phyloP scores from a whole-genome alignment of 371 early-diverging fungal species.

The Lichtheimia corymbifera region DNA sequence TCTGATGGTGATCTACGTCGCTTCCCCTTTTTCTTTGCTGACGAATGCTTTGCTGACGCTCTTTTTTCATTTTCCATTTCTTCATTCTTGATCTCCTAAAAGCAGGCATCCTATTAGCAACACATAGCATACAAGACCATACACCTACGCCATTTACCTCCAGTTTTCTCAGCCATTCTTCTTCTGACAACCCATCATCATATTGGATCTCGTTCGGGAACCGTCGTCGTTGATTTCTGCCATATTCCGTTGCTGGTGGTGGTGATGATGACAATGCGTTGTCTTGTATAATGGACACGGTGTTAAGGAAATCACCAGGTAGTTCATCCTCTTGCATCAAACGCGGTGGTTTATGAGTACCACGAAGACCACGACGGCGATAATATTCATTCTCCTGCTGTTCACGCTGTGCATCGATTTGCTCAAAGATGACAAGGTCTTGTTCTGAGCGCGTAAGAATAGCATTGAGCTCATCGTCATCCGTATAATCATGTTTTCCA shows the following conservation, averaged over 20 bases:
- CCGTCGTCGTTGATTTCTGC: conserved; percentile 64
- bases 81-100: conserved; percentile 62
- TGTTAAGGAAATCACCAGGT: conserved; percentile 75
- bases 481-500: conserved; percentile 59
- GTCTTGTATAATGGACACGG: conserved; percentile 28
- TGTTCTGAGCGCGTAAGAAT: conserved; percentile 39
- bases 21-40: no score
- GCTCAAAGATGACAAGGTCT: conserved; percentile 30
- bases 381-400: conserved; percentile 34
- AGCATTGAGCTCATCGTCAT: conserved; percentile 72
- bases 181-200: conserved; percentile 93
- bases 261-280: conserved; percentile 46
- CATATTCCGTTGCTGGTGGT: conserved; percentile 33
- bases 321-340: conserved; percentile 85
- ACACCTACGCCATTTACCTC: no score
- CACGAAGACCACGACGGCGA: conserved; percentile 29
- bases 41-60: no score
- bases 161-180: conserved; percentile 73
- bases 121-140: conserved; percentile 26
- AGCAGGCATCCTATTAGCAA: background rate
- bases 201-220: conserved; percentile 72
- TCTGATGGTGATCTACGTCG: no score
- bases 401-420: conserved; percentile 49
- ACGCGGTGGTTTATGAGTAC: conserved; percentile 60
- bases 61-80: conserved; percentile 62